Evolutionary conservation across 2,329 filamentous ascomycete genomes (phyloP).

Genomic region (Ophiostoma sp.): DNA sequence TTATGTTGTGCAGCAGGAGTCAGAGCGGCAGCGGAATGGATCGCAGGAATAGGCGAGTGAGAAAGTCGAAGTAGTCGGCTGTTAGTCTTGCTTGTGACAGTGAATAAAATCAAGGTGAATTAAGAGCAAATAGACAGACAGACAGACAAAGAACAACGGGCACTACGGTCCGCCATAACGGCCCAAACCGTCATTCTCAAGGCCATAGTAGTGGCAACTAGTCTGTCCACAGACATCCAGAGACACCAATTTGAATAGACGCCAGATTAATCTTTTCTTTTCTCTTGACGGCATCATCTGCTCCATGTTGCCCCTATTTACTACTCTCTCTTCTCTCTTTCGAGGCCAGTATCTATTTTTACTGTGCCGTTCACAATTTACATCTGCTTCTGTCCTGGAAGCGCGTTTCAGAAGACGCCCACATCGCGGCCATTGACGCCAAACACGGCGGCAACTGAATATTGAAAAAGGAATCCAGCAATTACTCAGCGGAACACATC

Average conservation of each 20-base stretch:
- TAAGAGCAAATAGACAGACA: not conserved
- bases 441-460: not conserved
- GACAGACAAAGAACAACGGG: not conserved
- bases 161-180: constrained; percentile 5
- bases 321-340: not conserved
- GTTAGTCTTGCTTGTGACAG: constrained; percentile 2
- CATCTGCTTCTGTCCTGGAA: not conserved
- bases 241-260: not conserved
- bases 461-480: not conserved
- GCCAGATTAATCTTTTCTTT: not conserved
- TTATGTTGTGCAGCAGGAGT: not conserved
- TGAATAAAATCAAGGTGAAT: not conserved
- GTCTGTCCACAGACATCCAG: not conserved
- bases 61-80: not conserved
- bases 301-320: not conserved
- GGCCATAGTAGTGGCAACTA: not conserved
- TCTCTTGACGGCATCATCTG: too few species aligned
- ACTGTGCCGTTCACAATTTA: too few species aligned
- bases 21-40: not conserved
- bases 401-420: not conserved
- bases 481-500: not conserved
- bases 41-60: not conserved
- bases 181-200: not conserved
- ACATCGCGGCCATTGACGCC: constrained; percentile 10
- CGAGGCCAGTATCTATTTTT: not conserved